A percentile compares a stretch with the other conserved stretches of the same genome.
These are phyloP conservation scores for Xylaria longipes DNA, from an alignment of 495 filamentous ascomycete genomes.

Conservation along the genomic window DNA sequence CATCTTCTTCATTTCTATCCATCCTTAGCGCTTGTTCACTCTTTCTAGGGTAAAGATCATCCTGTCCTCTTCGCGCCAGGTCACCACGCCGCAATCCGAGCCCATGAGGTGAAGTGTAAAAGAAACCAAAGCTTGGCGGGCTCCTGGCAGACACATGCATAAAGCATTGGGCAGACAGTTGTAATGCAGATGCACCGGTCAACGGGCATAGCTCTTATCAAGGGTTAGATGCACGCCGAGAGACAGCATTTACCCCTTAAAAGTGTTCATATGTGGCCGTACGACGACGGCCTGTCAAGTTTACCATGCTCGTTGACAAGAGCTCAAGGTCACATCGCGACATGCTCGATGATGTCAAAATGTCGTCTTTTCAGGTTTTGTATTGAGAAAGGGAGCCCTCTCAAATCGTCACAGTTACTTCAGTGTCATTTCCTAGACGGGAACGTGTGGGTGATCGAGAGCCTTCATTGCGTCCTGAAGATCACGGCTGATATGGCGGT, in stretches of 20 bases:
- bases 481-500: neutral
- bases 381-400: neutral
- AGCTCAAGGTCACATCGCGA: neutral
- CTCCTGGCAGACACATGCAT: slow-evolving; percentile 9
- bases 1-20: neutral
- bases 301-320: neutral
- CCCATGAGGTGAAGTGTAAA: neutral
- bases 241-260: slow-evolving; percentile 10
- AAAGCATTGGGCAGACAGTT: neutral
- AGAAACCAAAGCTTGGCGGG: slow-evolving; percentile 4
- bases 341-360: slow-evolving; percentile 25
- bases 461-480: slow-evolving; percentile 8
- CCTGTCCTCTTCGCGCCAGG: neutral
- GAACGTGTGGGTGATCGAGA: neutral
- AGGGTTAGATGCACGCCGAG: neutral
- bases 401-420: neutral
- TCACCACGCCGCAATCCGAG: neutral
- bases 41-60: slow-evolving; percentile 9
- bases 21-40: neutral
- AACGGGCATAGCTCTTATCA: neutral
- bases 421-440: neutral
- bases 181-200: slow-evolving; percentile 4
- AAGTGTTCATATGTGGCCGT: neutral
- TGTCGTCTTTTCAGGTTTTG: slow-evolving; percentile 2
- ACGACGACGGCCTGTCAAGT: neutral